Evolutionary conservation across 192 early-diverging fungal species (phyloP), one percentile per base, ranked within the genome.

Genomic region (Mortierella claussenii): DNA sequence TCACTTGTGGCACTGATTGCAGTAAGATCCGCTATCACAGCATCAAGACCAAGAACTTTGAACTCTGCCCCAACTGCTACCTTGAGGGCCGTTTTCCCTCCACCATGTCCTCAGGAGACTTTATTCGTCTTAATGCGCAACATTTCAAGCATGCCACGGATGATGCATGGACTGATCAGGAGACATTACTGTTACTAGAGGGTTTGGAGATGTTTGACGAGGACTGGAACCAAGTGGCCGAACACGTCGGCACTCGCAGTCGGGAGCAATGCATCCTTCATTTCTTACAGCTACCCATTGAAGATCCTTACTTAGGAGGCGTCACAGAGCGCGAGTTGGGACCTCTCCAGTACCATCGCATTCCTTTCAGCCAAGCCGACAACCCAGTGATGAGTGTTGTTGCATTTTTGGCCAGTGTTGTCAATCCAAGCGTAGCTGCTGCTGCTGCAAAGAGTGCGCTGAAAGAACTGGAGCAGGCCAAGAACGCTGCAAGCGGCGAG

Each of bases 371-470:
- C 30, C 85, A 91, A 30, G 89, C 88, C 0, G 93, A 94, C 60
- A 98, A 98, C 62, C 97, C 97, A 0, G 88, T 96, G 13, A 89
- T 99, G 90, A 92, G 91, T 23, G 84, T 97, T 10, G 90, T 96
- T 2, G 91, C 96, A 0, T 97, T 96, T 62, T 82, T 99, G 70
- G 92, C 94, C 0, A 86, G 89, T 3, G 88, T 93, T 31, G 94
- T 99, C 33, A 90, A 89, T 76, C 95, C 96, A 0, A 88, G 90
- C 15, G 93, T 98, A 0, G 97, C 94, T 3, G 83, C 86, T 1
- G 94, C 94, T 1, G 95, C 94, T 8, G 95, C 96, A 5, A 89
- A 94, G 79, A 89, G 91, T 3, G 94, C 96, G 0, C 66, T 97
- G 21, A 83, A 87, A n/a, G 90, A 93, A 68, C 78, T 97, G 32